A percentile compares a stretch with the other conserved stretches of the same genome.
Conservation (phyloP, 2,329 filamentous ascomycete species). For the Cordyceps militaris region DNA sequence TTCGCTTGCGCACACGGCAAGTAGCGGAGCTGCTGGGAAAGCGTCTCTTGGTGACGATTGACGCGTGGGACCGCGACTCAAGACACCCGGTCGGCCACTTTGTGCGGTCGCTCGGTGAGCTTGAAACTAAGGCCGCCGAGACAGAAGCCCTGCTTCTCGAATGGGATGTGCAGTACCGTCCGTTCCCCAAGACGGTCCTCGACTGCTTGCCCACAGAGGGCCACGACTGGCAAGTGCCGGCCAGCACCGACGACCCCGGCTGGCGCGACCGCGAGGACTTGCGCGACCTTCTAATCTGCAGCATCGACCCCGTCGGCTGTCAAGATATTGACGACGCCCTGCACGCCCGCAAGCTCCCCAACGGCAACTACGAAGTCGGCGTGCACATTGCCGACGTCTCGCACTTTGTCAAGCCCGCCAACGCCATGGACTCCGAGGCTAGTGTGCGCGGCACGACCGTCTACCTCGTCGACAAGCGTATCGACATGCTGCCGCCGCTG, state of each 20-base stretch:
- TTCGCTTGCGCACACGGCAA: conserved; percentile 84
- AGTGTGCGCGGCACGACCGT: conserved; percentile 92
- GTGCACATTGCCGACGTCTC: conserved; percentile 99
- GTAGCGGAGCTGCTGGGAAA: conserved; percentile 84
- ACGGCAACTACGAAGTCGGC: conserved; percentile 92
- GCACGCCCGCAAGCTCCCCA: conserved; percentile 75
- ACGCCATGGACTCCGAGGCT: conserved; percentile 93
- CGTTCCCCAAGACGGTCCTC: conserved; percentile 90
- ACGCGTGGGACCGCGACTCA: conserved; percentile 90
- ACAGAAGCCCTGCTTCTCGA: conserved; percentile 91
- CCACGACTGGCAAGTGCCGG: conserved; percentile 87
- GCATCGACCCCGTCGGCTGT: conserved; percentile 92
- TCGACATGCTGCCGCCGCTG: conserved; percentile 97
- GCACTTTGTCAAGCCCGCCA: conserved; percentile 94
- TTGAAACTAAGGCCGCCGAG: conserved; percentile 96
- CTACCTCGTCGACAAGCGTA: conserved; percentile 96
- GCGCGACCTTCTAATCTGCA: conserved; percentile 82
- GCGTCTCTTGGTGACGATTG: conserved; percentile 85
- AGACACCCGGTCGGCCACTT: conserved; percentile 91
- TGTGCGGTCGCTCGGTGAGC: conserved; percentile 81
- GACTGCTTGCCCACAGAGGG: conserved; percentile 89
- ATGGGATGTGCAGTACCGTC: conserved; percentile 95
- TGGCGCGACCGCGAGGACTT: conserved; percentile 84
- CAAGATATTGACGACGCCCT: conserved; percentile 98
- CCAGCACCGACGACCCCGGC: conserved; percentile 69